phyloP scores from a whole-genome alignment of 768 basidiomycete species.

The Calvatia gigantea region DNA sequence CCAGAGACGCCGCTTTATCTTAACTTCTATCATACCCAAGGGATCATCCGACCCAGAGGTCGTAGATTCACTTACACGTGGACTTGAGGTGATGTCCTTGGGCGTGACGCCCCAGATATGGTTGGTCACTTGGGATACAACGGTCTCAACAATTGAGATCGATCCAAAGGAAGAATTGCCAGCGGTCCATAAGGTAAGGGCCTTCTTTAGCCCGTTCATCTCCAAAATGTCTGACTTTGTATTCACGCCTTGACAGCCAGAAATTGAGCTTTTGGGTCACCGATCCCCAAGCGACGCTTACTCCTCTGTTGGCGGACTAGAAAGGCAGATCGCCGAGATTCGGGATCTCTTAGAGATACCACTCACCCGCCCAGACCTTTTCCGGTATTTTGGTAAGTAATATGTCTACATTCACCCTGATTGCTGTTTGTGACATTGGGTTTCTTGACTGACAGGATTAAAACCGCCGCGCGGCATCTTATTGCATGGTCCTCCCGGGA shows the following conservation, averaged over 20 bases:
- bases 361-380: conserved; percentile 28
- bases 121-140: conserved; percentile 68
- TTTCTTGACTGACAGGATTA: conserved; percentile 45
- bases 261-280: conserved; percentile 45
- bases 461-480: conserved; percentile 95
- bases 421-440: neutral
- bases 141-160: conserved; percentile 40
- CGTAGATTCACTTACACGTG: conserved; percentile 31
- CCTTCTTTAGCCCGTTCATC: conserved; percentile 7
- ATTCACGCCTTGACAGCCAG: conserved; percentile 27
- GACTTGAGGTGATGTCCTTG: conserved; percentile 45
- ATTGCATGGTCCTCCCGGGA: conserved; percentile 94
- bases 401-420: conserved; percentile 4
- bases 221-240: neutral
- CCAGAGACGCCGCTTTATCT: conserved; percentile 47
- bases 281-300: conserved; percentile 57
- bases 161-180: conserved; percentile 19
- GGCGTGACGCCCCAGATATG: conserved; percentile 42
- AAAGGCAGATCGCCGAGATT: conserved; percentile 84
- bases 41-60: conserved; percentile 17
- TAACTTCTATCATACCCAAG: conserved; percentile 41
- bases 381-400: conserved; percentile 28
- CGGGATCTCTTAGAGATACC: conserved; percentile 32
- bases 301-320: conserved; percentile 80
- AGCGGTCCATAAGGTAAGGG: conserved; percentile 33